These are phyloP conservation scores for Kodamaea laetipori DNA, from an alignment of 805 yeast species.

Conservation along the genomic window DNA sequence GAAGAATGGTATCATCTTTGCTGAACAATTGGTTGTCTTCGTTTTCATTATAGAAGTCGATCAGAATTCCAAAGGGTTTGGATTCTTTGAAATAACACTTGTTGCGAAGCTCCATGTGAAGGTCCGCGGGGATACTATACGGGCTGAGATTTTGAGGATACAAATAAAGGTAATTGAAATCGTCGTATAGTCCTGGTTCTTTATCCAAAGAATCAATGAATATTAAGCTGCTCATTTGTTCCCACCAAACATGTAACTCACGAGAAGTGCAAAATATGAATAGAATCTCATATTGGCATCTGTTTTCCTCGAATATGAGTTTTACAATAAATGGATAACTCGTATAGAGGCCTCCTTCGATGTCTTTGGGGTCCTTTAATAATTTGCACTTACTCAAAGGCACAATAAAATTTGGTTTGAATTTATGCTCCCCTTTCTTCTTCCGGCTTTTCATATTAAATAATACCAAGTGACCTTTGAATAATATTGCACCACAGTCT, in stretches of 20 bases:
- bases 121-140: conserved; percentile 18
- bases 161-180: conserved; percentile 10
- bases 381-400: conserved; percentile 44
- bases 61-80: background rate
- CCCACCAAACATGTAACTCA: conserved; percentile 48
- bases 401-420: conserved; percentile 47
- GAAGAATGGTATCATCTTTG: background rate
- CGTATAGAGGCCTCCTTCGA: conserved; percentile 34
- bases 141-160: conserved; percentile 23
- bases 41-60: background rate
- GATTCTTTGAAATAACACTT: conserved; percentile 12
- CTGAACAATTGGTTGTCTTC: background rate
- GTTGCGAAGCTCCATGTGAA: background rate
- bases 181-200: conserved; percentile 23
- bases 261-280: conserved; percentile 29
- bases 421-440: conserved; percentile 17
- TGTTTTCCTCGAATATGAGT: conserved; percentile 47
- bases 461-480: conserved; percentile 53
- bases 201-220: conserved; percentile 16
- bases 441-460: conserved; percentile 26
- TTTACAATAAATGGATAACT: conserved; percentile 39
- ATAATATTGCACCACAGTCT: conserved; percentile 42
- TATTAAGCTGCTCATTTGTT: conserved; percentile 21
- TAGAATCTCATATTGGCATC: conserved; percentile 47
- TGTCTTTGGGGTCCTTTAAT: conserved; percentile 23